A percentile compares a stretch with the other conserved stretches of the same genome.
Evolutionary conservation across 1,284 basidiomycete species (phyloP).

Genomic region (Kwoniella shivajii): DNA sequence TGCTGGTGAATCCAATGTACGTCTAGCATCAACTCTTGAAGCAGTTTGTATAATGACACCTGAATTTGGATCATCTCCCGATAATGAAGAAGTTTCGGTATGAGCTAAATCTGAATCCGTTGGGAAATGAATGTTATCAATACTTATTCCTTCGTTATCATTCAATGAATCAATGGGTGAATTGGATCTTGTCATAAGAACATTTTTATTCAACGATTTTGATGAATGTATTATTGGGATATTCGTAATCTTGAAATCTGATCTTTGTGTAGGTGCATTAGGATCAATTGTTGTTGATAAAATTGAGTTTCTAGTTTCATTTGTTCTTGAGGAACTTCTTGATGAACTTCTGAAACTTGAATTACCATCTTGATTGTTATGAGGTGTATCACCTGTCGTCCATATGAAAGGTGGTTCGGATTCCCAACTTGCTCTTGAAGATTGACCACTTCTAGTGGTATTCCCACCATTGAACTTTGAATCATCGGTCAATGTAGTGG

Average conservation of each 20-base stretch:
- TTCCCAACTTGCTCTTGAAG: slow-evolving; percentile 33
- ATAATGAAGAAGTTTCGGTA: slow-evolving; percentile 21
- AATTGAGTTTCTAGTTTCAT: background rate
- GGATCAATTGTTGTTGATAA: background rate
- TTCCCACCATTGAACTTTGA: background rate
- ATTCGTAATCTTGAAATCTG: slow-evolving; percentile 12
- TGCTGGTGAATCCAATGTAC: slow-evolving; percentile 26
- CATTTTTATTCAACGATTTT: no score
- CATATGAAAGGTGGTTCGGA: slow-evolving; percentile 35
- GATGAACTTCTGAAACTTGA: background rate
- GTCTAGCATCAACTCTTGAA: slow-evolving; percentile 37
- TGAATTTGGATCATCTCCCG: slow-evolving; percentile 16
- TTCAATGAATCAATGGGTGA: slow-evolving; percentile 6
- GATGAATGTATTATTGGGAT: slow-evolving; percentile 6
- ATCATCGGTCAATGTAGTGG: background rate
- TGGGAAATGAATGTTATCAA: slow-evolving; percentile 41
- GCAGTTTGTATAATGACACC: slow-evolving; percentile 33
- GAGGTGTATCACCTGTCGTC: slow-evolving; percentile 22
- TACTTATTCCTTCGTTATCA: slow-evolving; percentile 23
- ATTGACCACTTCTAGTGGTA: slow-evolving; percentile 5
- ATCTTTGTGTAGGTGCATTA: slow-evolving; percentile 9
- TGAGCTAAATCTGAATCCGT: slow-evolving; percentile 36
- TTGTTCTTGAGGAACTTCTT: background rate
- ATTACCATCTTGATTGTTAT: background rate
- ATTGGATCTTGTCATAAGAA: background rate